phyloP scores from a whole-genome alignment of 2,329 filamentous ascomycete species.

The Elsinoe fawcettii region DNA sequence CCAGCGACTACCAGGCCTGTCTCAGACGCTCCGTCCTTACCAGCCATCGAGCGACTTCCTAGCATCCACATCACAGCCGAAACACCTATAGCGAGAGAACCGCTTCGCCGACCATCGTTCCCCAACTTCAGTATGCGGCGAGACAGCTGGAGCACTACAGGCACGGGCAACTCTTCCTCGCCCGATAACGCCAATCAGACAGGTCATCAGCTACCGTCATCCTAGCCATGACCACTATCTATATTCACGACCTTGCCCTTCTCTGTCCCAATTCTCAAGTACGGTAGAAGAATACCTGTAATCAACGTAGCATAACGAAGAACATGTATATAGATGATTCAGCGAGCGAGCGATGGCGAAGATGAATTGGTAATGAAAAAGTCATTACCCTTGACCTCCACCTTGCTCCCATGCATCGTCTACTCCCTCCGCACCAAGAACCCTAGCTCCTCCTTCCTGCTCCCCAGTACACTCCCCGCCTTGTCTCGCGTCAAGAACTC shows the following conservation, averaged over 20 bases:
- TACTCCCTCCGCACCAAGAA: background rate
- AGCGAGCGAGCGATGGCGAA: no score
- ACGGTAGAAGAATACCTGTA: conserved; percentile 2
- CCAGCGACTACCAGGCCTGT: conserved; percentile 17
- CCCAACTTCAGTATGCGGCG: conserved; percentile 4
- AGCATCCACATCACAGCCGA: conserved; percentile 39
- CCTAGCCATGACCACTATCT: background rate
- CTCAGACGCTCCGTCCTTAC: conserved; percentile 28
- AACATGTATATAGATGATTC: conserved; percentile 10
- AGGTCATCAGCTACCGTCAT: no score
- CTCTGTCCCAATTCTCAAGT: background rate
- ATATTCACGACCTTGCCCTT: conserved; percentile 1
- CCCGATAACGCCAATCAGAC: background rate
- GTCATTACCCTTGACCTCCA: background rate
- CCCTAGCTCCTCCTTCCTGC: conserved; percentile 34
- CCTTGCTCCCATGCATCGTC: background rate
- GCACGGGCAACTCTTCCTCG: background rate
- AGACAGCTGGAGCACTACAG: conserved; percentile 10
- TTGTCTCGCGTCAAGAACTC: conserved; percentile 52
- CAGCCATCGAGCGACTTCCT: conserved; percentile 34
- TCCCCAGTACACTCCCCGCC: conserved; percentile 46
- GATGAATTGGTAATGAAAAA: background rate
- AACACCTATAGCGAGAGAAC: conserved; percentile 23
- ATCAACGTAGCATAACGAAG: conserved; percentile 10
- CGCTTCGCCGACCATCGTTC: background rate